A percentile compares a stretch with the other conserved stretches of the same genome.
These are phyloP conservation scores for Calonectria naviculata DNA, from an alignment of 2,329 filamentous ascomycete genomes.

Conservation along the genomic window DNA sequence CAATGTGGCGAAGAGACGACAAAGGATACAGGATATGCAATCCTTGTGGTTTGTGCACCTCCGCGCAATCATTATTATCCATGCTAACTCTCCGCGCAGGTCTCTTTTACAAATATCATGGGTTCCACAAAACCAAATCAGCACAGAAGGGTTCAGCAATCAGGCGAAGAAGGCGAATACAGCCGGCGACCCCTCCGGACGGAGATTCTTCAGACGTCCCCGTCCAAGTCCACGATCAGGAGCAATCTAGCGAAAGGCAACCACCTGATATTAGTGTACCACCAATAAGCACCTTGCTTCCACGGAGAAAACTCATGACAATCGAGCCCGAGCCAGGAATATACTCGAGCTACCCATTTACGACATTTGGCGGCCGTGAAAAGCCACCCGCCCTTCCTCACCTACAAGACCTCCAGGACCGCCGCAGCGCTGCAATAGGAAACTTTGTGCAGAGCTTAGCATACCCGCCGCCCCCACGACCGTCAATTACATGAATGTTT, in stretches of 20 bases:
- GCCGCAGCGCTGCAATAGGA: not conserved
- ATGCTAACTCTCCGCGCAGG: not conserved
- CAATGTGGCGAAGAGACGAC: not conserved
- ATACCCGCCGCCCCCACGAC: not conserved
- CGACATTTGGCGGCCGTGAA: not conserved
- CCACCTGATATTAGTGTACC: not conserved
- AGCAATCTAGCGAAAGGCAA: not conserved
- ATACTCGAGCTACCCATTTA: not conserved
- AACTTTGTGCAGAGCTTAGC: not conserved
- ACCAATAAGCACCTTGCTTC: not conserved
- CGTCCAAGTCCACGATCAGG: too few species aligned
- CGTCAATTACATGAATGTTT: not conserved
- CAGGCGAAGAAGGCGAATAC: not conserved
- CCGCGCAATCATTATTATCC: not conserved
- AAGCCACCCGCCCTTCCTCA: not conserved
- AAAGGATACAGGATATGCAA: constrained; percentile 4
- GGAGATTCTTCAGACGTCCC: not conserved
- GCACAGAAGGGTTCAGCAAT: not conserved
- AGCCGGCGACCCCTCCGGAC: not conserved
- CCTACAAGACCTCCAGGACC: not conserved
- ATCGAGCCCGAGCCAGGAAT: not conserved
- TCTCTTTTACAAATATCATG: constrained; percentile 1
- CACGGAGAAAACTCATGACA: not conserved
- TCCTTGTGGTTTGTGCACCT: not conserved
- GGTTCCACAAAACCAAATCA: not conserved